A percentile compares a stretch with the other conserved stretches of the same genome.
Evolutionary conservation across 2,329 filamentous ascomycete genomes (phyloP).

Genomic region (Dothiorella sarmentorum): DNA sequence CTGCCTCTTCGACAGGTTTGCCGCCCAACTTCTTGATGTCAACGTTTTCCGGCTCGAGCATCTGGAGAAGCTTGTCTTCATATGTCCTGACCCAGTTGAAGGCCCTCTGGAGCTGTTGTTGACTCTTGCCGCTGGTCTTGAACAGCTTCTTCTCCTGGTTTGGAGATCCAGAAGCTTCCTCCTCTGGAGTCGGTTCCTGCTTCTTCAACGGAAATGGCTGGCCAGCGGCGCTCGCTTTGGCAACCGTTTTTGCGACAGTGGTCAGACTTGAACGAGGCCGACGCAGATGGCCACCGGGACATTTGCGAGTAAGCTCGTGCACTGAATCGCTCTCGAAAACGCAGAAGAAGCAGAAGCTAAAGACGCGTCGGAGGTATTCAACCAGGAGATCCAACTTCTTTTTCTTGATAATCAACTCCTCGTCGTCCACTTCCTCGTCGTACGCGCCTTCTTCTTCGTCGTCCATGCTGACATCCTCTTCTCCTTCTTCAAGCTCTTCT

Average conservation of each 20-base stretch:
- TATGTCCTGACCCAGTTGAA: slow-evolving; percentile 99
- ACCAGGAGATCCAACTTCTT: slow-evolving; percentile 95
- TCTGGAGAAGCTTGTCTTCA: slow-evolving; percentile 91
- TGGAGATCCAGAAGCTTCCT: slow-evolving; percentile 62
- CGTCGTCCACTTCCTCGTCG: slow-evolving; percentile 82
- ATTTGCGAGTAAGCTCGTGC: slow-evolving; percentile 92
- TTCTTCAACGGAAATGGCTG: slow-evolving; percentile 83
- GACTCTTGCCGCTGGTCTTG: slow-evolving; percentile 68
- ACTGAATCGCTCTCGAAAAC: slow-evolving; percentile 98
- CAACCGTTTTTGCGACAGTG: slow-evolving; percentile 77
- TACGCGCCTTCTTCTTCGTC: slow-evolving; percentile 61
- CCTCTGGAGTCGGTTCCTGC: slow-evolving; percentile 59
- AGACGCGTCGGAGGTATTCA: slow-evolving; percentile 92
- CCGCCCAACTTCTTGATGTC: slow-evolving; percentile 90
- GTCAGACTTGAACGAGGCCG: slow-evolving; percentile 84
- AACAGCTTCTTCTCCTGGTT: slow-evolving; percentile 68
- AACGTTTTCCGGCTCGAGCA: slow-evolving; percentile 83
- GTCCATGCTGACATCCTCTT: slow-evolving; percentile 54
- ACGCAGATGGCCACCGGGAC: slow-evolving; percentile 92
- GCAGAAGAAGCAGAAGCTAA: slow-evolving; percentile 99
- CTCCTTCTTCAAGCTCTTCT: slow-evolving; percentile 67
- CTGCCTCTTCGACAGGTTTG: slow-evolving; percentile 76
- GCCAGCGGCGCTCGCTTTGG: slow-evolving; percentile 76
- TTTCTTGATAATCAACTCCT: slow-evolving; percentile 86
- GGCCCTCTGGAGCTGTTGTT: slow-evolving; percentile 88